Conservation (phyloP, 129 eudicot genomes). For the Pittosporum tobira region DNA sequence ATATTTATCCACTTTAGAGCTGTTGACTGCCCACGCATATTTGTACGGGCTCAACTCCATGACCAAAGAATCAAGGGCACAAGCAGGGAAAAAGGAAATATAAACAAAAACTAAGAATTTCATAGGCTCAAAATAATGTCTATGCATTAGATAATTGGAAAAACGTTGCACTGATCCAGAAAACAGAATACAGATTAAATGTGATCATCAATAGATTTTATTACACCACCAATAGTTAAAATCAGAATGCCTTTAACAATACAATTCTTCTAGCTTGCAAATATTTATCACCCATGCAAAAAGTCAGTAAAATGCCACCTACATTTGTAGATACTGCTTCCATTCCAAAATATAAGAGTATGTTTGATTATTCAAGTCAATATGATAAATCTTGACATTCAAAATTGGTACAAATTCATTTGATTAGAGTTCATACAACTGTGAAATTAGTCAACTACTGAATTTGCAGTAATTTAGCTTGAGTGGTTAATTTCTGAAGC, state of each 20-base stretch:
- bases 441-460: no score
- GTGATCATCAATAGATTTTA: background rate
- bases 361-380: no score
- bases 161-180: background rate
- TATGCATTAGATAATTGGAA: background rate
- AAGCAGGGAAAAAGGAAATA: background rate
- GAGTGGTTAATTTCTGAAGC: no score
- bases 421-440: no score
- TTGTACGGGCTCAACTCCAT: background rate
- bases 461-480: no score
- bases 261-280: background rate
- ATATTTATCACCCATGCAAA: background rate
- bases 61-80: background rate
- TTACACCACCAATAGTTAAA: no score
- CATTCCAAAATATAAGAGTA: no score
- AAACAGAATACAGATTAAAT: background rate
- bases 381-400: no score
- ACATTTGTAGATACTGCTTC: no score
- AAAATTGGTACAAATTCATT: no score
- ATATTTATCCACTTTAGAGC: slow-evolving; percentile 10
- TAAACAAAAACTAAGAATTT: background rate
- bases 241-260: no score
- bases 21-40: background rate
- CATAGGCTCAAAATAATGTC: background rate
- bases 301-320: no score